These are phyloP conservation scores for Rostrohypoxylon terebratum DNA, from an alignment of 495 filamentous ascomycete species.

Conservation along the genomic window DNA sequence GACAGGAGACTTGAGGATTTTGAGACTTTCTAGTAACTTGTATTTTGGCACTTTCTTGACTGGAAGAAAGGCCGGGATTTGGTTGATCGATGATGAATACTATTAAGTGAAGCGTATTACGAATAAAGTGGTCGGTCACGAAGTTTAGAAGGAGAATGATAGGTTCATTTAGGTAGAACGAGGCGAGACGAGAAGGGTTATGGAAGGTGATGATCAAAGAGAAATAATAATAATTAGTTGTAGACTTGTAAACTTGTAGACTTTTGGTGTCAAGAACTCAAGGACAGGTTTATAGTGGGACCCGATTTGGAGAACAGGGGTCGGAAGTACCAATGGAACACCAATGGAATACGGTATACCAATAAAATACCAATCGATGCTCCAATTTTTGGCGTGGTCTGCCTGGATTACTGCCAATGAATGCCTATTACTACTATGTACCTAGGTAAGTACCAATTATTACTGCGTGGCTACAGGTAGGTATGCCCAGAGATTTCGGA, in stretches of 20 bases:
- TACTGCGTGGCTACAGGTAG: constrained; percentile 32
- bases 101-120: constrained; percentile 41
- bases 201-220: constrained; percentile 42
- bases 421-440: too few relatives aligned
- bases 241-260: background rate
- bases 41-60: constrained; percentile 4
- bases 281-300: constrained; percentile 19
- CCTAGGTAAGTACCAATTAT: background rate
- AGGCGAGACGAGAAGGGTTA: constrained; percentile 37
- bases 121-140: constrained; percentile 34
- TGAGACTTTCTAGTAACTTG: constrained; percentile 27
- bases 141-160: constrained; percentile 29
- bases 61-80: constrained; percentile 5
- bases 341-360: too few relatives aligned
- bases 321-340: background rate
- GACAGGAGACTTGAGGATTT: background rate
- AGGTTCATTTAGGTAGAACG: constrained; percentile 10
- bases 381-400: constrained; percentile 19
- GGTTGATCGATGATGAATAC: constrained; percentile 39
- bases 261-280: background rate
- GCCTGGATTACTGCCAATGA: background rate
- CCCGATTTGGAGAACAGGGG: constrained; percentile 17
- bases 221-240: background rate
- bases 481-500: constrained; percentile 29
- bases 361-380: background rate